A percentile compares a stretch with the other conserved stretches of the same genome.
Conservation (phyloP, 2,329 filamentous ascomycete species). For the Botrytis medusae region DNA sequence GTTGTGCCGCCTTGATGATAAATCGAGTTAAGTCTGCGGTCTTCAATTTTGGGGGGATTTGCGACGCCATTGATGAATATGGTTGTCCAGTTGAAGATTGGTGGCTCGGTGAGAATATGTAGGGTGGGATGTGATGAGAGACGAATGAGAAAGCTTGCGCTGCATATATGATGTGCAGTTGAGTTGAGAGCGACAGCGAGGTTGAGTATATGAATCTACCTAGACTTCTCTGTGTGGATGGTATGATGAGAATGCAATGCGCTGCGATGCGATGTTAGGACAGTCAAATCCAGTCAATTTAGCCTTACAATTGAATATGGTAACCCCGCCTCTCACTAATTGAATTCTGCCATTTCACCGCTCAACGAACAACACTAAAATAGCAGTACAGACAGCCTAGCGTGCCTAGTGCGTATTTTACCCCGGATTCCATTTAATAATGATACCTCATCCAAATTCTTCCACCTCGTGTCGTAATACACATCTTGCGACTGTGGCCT, state of each 20-base stretch:
- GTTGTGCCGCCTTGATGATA: constrained; percentile 77
- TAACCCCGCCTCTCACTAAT: background rate
- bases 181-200: background rate
- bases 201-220: background rate
- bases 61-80: constrained; percentile 62
- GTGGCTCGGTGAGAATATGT: background rate
- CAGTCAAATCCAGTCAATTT: too few species aligned
- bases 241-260: background rate
- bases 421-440: constrained; percentile 18
- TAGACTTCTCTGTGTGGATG: background rate
- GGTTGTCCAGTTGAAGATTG: background rate
- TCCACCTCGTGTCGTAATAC: constrained; percentile 13
- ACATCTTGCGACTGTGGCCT: constrained; percentile 24
- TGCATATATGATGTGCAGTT: background rate
- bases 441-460: background rate
- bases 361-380: background rate
- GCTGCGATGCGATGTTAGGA: background rate
- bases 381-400: background rate
- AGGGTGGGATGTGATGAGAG: background rate
- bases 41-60: constrained; percentile 71
- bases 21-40: constrained; percentile 81
- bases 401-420: constrained; percentile 2
- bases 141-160: background rate
- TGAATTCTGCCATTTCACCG: constrained; percentile 3
- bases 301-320: background rate